Conservation (phyloP, 805 yeast genomes). For the Starmerella asiatica region DNA sequence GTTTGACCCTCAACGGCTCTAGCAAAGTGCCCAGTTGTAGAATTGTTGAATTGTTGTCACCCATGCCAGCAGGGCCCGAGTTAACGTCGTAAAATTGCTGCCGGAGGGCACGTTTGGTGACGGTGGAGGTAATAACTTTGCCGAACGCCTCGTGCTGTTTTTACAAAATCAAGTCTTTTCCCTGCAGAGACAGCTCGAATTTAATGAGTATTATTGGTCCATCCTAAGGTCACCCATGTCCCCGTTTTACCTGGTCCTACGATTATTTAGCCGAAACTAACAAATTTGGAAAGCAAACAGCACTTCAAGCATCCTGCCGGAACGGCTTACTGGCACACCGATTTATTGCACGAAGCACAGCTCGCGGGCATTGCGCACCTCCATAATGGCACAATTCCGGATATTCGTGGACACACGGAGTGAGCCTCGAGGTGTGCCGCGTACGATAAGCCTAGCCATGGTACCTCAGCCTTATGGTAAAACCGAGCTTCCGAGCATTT, state of each 20-base stretch:
- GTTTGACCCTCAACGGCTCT: slow-evolving; percentile 69
- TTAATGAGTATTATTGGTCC: slow-evolving; percentile 36
- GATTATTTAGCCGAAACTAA: slow-evolving; percentile 29
- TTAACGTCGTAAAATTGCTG: slow-evolving; percentile 48
- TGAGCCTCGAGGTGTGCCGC: slow-evolving; percentile 44
- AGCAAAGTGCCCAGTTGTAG: slow-evolving; percentile 53
- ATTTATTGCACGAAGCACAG: slow-evolving; percentile 60
- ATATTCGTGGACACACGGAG: slow-evolving; percentile 40
- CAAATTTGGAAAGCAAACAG: slow-evolving; percentile 35
- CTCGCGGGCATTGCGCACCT: slow-evolving; percentile 63
- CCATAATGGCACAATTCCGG: slow-evolving; percentile 46
- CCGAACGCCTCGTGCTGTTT: slow-evolving; percentile 41
- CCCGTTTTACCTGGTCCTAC: slow-evolving; percentile 36
- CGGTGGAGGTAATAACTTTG: slow-evolving; percentile 46
- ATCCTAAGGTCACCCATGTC: slow-evolving; percentile 23
- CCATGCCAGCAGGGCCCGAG: slow-evolving; percentile 43
- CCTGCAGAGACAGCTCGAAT: slow-evolving; percentile 32
- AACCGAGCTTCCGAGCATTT: slow-evolving; percentile 40
- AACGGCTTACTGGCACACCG: slow-evolving; percentile 49
- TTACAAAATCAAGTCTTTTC: slow-evolving; percentile 36
- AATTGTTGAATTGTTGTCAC: slow-evolving; percentile 42
- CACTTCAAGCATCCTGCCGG: slow-evolving; percentile 23
- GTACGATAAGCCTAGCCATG: slow-evolving; percentile 33
- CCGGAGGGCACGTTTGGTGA: slow-evolving; percentile 98
- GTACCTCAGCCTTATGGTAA: slow-evolving; percentile 38